A percentile compares a stretch with the other conserved stretches of the same genome.
phyloP scores from a whole-genome alignment of 2,329 filamentous ascomycete species.

The Aureobasidium sp. region DNA sequence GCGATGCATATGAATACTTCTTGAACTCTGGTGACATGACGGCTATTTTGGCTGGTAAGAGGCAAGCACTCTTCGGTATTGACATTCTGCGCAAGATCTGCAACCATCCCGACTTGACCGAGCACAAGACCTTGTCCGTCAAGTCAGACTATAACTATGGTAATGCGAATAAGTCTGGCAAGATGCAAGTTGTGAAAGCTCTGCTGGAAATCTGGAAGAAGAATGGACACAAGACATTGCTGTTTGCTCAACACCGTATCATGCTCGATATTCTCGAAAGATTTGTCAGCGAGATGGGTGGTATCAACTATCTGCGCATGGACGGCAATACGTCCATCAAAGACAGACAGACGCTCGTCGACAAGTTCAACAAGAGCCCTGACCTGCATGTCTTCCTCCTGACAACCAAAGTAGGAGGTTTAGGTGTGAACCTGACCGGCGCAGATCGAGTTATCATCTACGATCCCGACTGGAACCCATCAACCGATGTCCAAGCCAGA shows the following conservation, averaged over 20 bases:
- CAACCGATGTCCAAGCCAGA: constrained; percentile 88
- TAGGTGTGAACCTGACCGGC: constrained; percentile 90
- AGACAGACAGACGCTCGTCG: constrained; percentile 79
- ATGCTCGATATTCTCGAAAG: constrained; percentile 93
- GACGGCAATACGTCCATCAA: constrained; percentile 88
- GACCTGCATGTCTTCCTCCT: constrained; percentile 81
- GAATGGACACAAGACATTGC: constrained; percentile 84
- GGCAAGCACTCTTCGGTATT: constrained; percentile 80
- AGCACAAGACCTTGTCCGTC: constrained; percentile 54
- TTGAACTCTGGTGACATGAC: constrained; percentile 76
- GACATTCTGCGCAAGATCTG: constrained; percentile 93
- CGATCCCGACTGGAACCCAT: constrained; percentile 98
- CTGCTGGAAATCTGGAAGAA: constrained; percentile 83
- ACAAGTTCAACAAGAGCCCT: constrained; percentile 80
- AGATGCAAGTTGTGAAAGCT: constrained; percentile 90
- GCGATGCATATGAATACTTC: constrained; percentile 73
- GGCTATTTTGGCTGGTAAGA: constrained; percentile 67
- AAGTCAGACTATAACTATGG: constrained; percentile 72
- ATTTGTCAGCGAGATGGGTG: constrained; percentile 61
- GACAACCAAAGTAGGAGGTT: constrained; percentile 89
- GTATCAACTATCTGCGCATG: constrained; percentile 79
- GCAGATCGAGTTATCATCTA: constrained; percentile 96
- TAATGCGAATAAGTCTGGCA: constrained; percentile 71
- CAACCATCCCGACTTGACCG: constrained; percentile 86
- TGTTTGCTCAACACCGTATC: constrained; percentile 89